phyloP scores from a whole-genome alignment of 305 asterid genomes.

The Solanum hybrid region DNA sequence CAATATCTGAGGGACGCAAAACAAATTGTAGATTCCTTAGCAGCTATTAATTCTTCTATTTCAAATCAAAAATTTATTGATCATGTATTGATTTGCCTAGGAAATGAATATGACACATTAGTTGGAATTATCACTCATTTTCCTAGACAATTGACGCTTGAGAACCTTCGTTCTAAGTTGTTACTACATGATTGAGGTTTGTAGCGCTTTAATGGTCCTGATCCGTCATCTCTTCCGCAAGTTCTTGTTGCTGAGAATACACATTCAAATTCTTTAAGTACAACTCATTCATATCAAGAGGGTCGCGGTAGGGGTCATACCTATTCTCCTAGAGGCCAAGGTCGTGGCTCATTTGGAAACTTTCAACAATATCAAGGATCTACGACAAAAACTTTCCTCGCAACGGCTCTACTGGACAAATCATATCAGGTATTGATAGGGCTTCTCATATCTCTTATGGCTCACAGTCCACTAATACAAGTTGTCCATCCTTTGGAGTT shows the following conservation, averaged over 20 bases:
- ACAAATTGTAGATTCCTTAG: background rate
- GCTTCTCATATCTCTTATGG: background rate
- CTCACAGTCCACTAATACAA: background rate
- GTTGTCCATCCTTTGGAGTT: background rate
- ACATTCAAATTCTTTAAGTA: background rate
- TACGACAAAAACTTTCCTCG: background rate
- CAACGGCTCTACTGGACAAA: background rate
- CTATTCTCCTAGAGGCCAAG: background rate
- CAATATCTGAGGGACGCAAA: background rate
- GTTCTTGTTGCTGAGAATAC: background rate
- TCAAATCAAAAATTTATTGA: background rate
- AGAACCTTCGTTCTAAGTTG: background rate
- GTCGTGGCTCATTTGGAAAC: background rate
- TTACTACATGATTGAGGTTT: background rate
- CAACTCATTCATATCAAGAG: background rate
- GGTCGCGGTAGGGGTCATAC: background rate
- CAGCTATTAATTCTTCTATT: background rate
- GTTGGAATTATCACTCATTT: background rate
- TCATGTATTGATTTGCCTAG: background rate
- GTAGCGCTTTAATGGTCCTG: background rate
- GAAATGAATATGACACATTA: background rate
- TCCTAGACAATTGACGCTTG: background rate
- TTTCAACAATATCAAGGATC: background rate
- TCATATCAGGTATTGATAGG: background rate
- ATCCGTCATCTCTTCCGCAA: background rate